Percentiles rank a stretch among this genome's conserved stretches.
Evolutionary conservation across 108 stramenopile species (phyloP).

Genomic region (Stephanodiscus triporus): DNA sequence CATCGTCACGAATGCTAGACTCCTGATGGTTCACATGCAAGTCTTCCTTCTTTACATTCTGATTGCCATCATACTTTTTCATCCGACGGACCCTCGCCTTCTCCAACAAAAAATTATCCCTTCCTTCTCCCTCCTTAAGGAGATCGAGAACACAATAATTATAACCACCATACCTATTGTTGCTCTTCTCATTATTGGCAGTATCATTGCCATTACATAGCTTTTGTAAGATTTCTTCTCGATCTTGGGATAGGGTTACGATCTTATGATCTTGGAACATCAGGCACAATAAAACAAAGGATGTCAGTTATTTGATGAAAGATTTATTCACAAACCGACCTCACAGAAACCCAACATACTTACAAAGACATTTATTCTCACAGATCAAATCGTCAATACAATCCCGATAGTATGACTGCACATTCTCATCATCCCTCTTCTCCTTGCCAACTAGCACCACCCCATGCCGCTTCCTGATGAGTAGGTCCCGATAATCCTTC

Average conservation of each 20-base stretch:
- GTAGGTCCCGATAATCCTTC: too few relatives aligned
- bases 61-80: too few relatives aligned
- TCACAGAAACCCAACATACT: background rate
- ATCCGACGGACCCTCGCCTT: too few relatives aligned
- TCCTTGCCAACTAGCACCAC: too few relatives aligned
- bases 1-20: constrained; percentile 7
- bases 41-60: too few relatives aligned
- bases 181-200: background rate
- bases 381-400: constrained; percentile 36
- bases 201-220: constrained; percentile 3
- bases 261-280: constrained; percentile 7
- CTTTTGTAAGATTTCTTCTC: constrained; percentile 37
- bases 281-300: background rate
- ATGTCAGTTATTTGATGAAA: background rate
- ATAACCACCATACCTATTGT: background rate
- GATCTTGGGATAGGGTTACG: constrained; percentile 27
- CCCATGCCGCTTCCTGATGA: too few relatives aligned
- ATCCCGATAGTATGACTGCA: constrained; percentile 6
- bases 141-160: background rate
- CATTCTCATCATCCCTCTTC: too few relatives aligned
- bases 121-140: too few relatives aligned
- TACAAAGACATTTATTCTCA: constrained; percentile 44
- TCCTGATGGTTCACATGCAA: background rate
- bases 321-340: background rate
- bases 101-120: too few relatives aligned